Evolutionary conservation across 148 eudicot species (phyloP).

Genomic region (Rhododendron kiyosumense): DNA sequence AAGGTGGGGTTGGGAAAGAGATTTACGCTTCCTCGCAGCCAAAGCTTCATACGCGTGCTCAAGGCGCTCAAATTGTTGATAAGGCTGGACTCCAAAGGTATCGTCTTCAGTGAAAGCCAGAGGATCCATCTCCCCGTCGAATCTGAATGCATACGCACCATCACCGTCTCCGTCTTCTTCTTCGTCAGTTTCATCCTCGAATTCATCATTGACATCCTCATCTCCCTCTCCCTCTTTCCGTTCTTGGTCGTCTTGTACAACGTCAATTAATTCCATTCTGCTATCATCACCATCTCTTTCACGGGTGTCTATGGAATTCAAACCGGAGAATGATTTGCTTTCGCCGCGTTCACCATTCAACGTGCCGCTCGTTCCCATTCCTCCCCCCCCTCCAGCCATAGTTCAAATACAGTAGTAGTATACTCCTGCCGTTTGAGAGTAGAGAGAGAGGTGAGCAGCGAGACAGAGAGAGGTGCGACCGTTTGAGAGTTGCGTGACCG

Average conservation of each 20-base stretch:
- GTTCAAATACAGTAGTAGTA: neutral
- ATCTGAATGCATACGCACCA: constrained; percentile 26
- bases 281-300: neutral
- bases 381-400: neutral
- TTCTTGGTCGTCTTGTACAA: constrained; percentile 7
- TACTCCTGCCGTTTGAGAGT: neutral
- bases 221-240: constrained; percentile 14
- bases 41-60: too few species aligned
- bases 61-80: neutral
- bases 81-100: constrained; percentile 40
- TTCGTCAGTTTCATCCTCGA: neutral
- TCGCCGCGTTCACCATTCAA: neutral
- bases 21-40: too few species aligned
- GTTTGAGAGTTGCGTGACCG: too few species aligned
- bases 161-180: constrained; percentile 42
- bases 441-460: too few species aligned
- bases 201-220: neutral
- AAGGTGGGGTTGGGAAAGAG: neutral
- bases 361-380: neutral
- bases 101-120: constrained; percentile 45
- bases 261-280: neutral
- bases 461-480: too few species aligned
- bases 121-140: constrained; percentile 59
- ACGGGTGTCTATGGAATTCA: neutral
- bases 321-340: neutral